Evolutionary conservation across 228 moss, liverwort and hornwort genomes (phyloP).

Genomic region (Sphagnum fallax): DNA sequence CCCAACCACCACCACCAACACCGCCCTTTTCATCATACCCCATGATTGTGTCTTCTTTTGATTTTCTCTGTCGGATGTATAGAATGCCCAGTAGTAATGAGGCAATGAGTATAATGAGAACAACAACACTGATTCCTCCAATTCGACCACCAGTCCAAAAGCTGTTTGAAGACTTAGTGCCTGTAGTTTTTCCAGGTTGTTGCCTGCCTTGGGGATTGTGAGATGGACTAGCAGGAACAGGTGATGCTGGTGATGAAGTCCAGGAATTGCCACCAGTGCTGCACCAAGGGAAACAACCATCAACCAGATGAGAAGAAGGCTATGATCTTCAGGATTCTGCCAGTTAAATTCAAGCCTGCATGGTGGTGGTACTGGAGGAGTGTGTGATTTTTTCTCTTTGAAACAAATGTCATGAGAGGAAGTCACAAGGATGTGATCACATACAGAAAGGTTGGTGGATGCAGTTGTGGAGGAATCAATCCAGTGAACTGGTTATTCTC

Average conservation of each 20-base stretch:
- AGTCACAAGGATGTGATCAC: neutral
- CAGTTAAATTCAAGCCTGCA: too few relatives aligned
- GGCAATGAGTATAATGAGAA: constrained; percentile 23
- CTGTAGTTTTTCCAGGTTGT: constrained; percentile 14
- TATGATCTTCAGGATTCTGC: too few relatives aligned
- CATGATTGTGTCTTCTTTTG: neutral
- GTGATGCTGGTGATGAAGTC: constrained; percentile 44
- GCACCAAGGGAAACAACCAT: neutral
- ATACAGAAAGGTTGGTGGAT: constrained; percentile 34
- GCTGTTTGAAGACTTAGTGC: constrained; percentile 1
- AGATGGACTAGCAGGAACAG: constrained; percentile 18
- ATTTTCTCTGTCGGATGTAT: constrained; percentile 5
- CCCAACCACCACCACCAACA: constrained; percentile 17
- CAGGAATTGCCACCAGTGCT: constrained; percentile 60
- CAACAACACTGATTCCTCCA: constrained; percentile 35
- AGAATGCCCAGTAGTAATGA: constrained; percentile 23
- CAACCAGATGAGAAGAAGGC: too few relatives aligned
- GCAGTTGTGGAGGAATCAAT: constrained; percentile 35
- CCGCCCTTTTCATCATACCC: constrained; percentile 23
- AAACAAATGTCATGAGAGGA: too few relatives aligned
- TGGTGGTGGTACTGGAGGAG: too few relatives aligned
- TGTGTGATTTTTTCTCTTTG: too few relatives aligned
- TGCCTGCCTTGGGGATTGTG: constrained; percentile 2
- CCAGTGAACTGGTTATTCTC: constrained; percentile 44
- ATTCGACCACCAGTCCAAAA: constrained; percentile 63